These are phyloP conservation scores for Entophlyctis luteolus DNA, from an alignment of 192 early-diverging fungal genomes.

Conservation along the genomic window DNA sequence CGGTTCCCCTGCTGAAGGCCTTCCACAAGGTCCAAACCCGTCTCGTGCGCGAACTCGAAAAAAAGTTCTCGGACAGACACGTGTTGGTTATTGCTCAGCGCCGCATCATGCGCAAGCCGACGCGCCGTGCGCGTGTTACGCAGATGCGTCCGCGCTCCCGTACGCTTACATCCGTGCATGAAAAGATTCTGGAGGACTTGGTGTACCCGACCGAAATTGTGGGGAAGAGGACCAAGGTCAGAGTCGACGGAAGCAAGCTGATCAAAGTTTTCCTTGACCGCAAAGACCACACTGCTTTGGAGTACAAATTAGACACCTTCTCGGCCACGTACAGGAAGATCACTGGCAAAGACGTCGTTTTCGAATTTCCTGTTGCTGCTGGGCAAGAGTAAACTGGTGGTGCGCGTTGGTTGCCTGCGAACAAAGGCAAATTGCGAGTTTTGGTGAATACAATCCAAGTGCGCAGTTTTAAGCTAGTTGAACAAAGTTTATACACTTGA, in stretches of 20 bases:
- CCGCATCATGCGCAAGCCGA: slow-evolving; percentile 91
- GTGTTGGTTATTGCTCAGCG: slow-evolving; percentile 92
- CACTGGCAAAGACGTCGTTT: slow-evolving; percentile 97
- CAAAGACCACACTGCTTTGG: slow-evolving; percentile 95
- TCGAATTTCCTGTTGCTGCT: slow-evolving; percentile 79
- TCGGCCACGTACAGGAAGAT: slow-evolving; percentile 90
- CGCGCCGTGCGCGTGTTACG: slow-evolving; percentile 80
- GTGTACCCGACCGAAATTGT: slow-evolving; percentile 99
- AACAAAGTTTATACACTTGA: too few relatives aligned
- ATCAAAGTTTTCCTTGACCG: slow-evolving; percentile 97
- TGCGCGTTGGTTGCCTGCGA: neutral
- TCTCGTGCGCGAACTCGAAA: slow-evolving; percentile 98
- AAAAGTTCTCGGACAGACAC: slow-evolving; percentile 99
- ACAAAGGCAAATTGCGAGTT: too few relatives aligned
- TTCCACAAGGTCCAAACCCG: slow-evolving; percentile 96
- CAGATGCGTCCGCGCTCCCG: slow-evolving; percentile 93
- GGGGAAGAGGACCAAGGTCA: slow-evolving; percentile 96
- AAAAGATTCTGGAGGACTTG: slow-evolving; percentile 93
- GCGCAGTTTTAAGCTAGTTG: too few relatives aligned
- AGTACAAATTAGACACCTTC: slow-evolving; percentile 99
- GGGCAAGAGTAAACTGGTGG: slow-evolving; percentile 40
- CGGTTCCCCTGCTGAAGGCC: slow-evolving; percentile 87
- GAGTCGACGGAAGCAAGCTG: slow-evolving; percentile 83
- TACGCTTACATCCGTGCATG: slow-evolving; percentile 94
- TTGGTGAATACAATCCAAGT: too few relatives aligned